A percentile compares a stretch with the other conserved stretches of the same genome.
Conservation (phyloP, 2,329 filamentous ascomycete genomes). For the Pseudocercospora ulei region DNA sequence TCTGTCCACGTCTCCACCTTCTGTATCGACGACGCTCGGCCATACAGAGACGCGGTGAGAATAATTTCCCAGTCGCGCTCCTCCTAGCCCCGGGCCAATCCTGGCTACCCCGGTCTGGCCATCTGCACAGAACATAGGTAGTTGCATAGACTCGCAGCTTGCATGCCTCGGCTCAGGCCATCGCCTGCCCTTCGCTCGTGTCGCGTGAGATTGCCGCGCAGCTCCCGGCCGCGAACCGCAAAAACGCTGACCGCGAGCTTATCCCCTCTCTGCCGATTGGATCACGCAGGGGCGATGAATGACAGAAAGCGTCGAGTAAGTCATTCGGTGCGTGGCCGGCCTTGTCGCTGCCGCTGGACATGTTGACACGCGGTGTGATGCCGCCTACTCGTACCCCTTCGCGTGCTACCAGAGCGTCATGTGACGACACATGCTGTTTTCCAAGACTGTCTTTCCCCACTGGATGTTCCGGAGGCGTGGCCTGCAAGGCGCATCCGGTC, state of each 20-base stretch:
- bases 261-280: constrained; percentile 16
- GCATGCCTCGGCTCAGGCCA: constrained; percentile 7
- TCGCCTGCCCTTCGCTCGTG: constrained; percentile 3
- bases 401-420: constrained; percentile 5
- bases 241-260: constrained; percentile 15
- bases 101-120: constrained; percentile 18
- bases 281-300: constrained; percentile 7
- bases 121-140: too few species aligned
- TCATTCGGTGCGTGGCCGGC: constrained; percentile 16
- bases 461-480: too few species aligned
- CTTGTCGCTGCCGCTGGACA: constrained; percentile 25
- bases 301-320: constrained; percentile 23
- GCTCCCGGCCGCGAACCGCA: constrained; percentile 9
- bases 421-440: constrained; percentile 3
- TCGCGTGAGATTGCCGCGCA: constrained; percentile 23
- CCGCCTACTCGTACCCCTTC: neutral
- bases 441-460: neutral
- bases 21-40: too few species aligned
- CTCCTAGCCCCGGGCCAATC: constrained; percentile 12
- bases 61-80: constrained; percentile 12
- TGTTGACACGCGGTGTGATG: too few species aligned
- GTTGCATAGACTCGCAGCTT: constrained; percentile 22
- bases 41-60: constrained; percentile 17
- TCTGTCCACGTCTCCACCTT: constrained; percentile 16
- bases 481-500: too few species aligned